These are phyloP conservation scores for Rubia peregrina DNA, from an alignment of 305 asterid genomes.

Conservation along the genomic window DNA sequence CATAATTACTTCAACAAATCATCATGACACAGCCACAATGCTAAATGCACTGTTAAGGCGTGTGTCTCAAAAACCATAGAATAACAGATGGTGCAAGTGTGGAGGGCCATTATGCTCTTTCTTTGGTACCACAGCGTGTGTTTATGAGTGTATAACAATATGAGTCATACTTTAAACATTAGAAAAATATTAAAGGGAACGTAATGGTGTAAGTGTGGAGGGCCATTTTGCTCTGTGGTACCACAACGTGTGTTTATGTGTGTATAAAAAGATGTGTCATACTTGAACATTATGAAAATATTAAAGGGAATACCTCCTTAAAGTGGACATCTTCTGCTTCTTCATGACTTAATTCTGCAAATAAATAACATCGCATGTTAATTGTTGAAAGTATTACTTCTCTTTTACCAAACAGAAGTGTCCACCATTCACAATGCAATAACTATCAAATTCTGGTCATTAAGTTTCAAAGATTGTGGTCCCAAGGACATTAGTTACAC, in stretches of 20 bases:
- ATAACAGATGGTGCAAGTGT: neutral
- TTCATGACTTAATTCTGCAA: conserved; percentile 86
- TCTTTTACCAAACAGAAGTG: neutral
- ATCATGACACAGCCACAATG: neutral
- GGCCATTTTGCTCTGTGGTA: neutral
- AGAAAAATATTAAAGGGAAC: conserved; percentile 18
- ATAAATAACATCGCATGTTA: conserved; percentile 11
- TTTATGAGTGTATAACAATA: conserved; percentile 4
- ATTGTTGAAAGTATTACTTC: neutral
- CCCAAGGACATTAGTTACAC: neutral
- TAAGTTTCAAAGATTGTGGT: neutral
- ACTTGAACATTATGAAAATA: conserved; percentile 13
- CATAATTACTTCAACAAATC: neutral
- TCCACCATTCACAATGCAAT: neutral
- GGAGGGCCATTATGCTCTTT: neutral
- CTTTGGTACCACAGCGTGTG: neutral
- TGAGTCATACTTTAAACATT: conserved; percentile 7
- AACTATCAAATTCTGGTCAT: neutral
- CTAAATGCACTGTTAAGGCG: neutral
- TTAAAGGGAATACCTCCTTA: conserved; percentile 58
- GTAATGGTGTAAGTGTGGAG: too few relatives aligned
- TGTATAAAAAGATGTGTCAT: conserved; percentile 9
- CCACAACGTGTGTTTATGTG: neutral
- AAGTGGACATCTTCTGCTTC: conserved; percentile 90
- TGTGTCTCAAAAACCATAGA: neutral